Base-by-base conservation (phyloP, 208 protist genomes). In the Crithidia expoeki region DNA sequence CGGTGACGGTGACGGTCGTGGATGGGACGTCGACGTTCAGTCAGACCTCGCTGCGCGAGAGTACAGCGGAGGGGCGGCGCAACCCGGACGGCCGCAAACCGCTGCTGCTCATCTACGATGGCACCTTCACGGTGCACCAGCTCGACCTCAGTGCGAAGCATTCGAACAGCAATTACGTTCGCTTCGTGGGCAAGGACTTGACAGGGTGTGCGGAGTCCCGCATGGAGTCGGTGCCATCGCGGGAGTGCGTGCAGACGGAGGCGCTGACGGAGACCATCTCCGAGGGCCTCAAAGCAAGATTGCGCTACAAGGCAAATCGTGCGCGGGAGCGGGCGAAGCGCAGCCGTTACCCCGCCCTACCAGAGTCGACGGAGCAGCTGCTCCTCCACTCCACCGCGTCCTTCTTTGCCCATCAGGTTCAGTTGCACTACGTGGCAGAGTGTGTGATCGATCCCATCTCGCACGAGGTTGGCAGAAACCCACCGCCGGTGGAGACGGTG, bases 231-330 rank as follows among this genome's bases (percentile, higher is more conserved):
- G 70, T 93, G 49, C 84, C 78, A 62, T 96, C 91, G 55, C 86
- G 86, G 2, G 88, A 96, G 78, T 96, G 91, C 72, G 86, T 96
- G 19, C 80, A 90, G 57, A 84, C 83, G 46, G 85, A 96, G 51
- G 86, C 78, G 33, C 74, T 96, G 0, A 92, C 86, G 27, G 86
- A 88, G 62, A 65, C 79, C 44, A 94, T 96, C 62, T 89, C 88
- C 1, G 75, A 84, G 46, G 32, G 47, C 4, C 52, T 96, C 42
- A 77, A 79, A 61, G 44, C 44, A 34, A 59, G 74, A 32, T 68
- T 96, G 56, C 81, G 80, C 12, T 60, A 60, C 50, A 80, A 78
- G 68, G 88, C 86, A 4, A 66, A 81, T 10, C 58, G 62, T n/a
- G 88, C 91, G 0, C 86, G 88, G 0, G 79, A 83, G 73, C 69